A percentile compares a stretch with the other conserved stretches of the same genome.
These are phyloP conservation scores for Mortierella sp. DNA, from an alignment of 371 early-diverging fungal species.

Conservation along the genomic window DNA sequence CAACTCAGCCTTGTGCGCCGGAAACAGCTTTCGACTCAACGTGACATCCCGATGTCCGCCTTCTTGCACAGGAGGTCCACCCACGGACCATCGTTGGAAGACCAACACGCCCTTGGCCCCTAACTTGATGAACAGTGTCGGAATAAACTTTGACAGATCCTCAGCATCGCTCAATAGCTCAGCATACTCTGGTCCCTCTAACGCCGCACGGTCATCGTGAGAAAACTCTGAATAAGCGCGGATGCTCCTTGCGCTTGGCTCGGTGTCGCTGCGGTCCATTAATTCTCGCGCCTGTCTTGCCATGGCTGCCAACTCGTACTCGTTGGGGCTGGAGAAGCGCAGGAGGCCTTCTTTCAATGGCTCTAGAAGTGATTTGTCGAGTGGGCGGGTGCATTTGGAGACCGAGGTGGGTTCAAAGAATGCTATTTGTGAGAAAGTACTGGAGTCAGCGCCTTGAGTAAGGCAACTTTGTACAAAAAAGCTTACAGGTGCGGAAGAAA, in stretches of 20 bases:
- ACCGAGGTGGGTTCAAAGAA: constrained; percentile 95
- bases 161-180: constrained; percentile 64
- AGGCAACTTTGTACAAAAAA: neutral
- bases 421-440: constrained; percentile 47
- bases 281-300: constrained; percentile 41
- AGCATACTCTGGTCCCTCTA: constrained; percentile 62
- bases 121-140: constrained; percentile 45
- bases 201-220: too few species aligned
- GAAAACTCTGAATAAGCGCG: neutral
- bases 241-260: neutral
- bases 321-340: constrained; percentile 74
- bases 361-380: constrained; percentile 57
- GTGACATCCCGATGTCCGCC: neutral
- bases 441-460: neutral
- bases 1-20: constrained; percentile 46
- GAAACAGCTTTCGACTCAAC: constrained; percentile 25
- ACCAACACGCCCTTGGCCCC: constrained; percentile 39
- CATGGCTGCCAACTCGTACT: constrained; percentile 75
- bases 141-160: constrained; percentile 38
- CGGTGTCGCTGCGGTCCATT: constrained; percentile 7
- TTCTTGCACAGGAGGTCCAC: too few species aligned
- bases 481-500: neutral
- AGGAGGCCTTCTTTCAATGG: constrained; percentile 44
- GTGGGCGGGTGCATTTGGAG: constrained; percentile 78
- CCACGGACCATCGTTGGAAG: constrained; percentile 31